Percentiles rank a stretch among this genome's conserved stretches.
phyloP scores from a whole-genome alignment of 345 rosid genomes.

The Excoecaria cochinchinensis region DNA sequence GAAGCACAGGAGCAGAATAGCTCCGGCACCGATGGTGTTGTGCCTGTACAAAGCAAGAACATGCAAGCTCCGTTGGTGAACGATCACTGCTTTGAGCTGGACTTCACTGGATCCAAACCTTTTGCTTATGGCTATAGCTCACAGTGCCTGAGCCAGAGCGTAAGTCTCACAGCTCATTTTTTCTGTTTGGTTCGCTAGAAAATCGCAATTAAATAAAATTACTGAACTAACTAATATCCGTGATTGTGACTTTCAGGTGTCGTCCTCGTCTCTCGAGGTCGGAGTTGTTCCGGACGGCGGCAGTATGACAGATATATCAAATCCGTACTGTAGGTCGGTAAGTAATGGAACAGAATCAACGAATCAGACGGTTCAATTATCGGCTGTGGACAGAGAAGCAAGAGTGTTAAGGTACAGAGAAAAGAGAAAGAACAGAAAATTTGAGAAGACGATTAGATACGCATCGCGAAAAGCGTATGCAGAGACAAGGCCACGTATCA shows the following conservation, averaged over 20 bases:
- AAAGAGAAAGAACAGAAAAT: slow-evolving; percentile 92
- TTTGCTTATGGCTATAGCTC: slow-evolving; percentile 41
- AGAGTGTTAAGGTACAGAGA: slow-evolving; percentile 96
- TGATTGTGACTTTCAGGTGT: slow-evolving; percentile 43
- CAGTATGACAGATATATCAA: slow-evolving; percentile 57
- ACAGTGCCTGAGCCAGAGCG: slow-evolving; percentile 63
- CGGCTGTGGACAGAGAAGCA: slow-evolving; percentile 84
- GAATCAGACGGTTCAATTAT: slow-evolving; percentile 52
- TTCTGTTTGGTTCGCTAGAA: background rate
- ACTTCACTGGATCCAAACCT: slow-evolving; percentile 54
- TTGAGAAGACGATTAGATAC: slow-evolving; percentile 94
- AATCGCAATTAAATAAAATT: too few species aligned
- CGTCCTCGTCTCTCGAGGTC: slow-evolving; percentile 84
- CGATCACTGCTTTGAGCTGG: slow-evolving; percentile 58
- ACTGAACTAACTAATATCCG: background rate
- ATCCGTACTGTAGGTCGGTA: slow-evolving; percentile 37
- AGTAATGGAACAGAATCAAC: slow-evolving; percentile 43
- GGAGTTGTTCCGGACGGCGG: slow-evolving; percentile 94
- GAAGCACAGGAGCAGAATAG: slow-evolving; percentile 71
- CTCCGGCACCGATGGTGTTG: slow-evolving; percentile 85
- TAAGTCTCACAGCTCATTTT: slow-evolving; percentile 33
- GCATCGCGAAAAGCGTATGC: slow-evolving; percentile 94
- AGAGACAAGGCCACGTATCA: slow-evolving; percentile 87
- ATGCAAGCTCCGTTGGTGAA: slow-evolving; percentile 38
- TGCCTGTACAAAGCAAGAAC: slow-evolving; percentile 57